phyloP scores from a whole-genome alignment of 306 rosid genomes.

The Inga laurina region DNA sequence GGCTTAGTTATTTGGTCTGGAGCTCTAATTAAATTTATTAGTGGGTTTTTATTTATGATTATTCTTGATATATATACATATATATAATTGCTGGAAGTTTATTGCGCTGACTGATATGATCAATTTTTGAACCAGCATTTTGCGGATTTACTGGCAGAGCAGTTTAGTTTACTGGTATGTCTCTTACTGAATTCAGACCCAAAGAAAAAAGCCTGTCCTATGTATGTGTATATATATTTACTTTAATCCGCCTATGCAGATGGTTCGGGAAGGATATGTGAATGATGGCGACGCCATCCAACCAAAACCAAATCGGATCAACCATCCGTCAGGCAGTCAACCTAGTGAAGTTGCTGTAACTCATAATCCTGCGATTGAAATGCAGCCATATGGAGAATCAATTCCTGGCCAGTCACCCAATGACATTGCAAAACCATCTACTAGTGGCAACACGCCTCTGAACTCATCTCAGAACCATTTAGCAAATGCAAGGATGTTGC shows the following conservation, averaged over 20 bases:
- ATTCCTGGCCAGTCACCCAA: constrained; percentile 58
- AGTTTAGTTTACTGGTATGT: constrained; percentile 75
- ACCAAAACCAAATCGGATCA: constrained; percentile 52
- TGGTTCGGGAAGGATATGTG: constrained; percentile 67
- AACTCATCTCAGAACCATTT: constrained; percentile 68
- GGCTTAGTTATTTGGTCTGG: not conserved
- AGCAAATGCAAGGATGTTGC: constrained; percentile 79
- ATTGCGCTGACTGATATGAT: constrained; percentile 38
- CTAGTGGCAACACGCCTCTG: constrained; percentile 52
- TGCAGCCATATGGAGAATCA: constrained; percentile 78
- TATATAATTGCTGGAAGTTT: not conserved
- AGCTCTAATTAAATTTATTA: not conserved
- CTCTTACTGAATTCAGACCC: constrained; percentile 20
- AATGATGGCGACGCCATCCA: constrained; percentile 58
- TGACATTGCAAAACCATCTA: constrained; percentile 64
- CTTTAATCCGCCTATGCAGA: constrained; percentile 49
- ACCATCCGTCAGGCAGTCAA: constrained; percentile 55
- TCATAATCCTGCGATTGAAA: constrained; percentile 55
- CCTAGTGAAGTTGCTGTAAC: constrained; percentile 46
- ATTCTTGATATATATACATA: not conserved
- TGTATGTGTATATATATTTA: not conserved
- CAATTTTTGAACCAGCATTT: constrained; percentile 66
- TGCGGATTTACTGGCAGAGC: constrained; percentile 83
- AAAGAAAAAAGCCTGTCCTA: not conserved
- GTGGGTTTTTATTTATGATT: not conserved